Evolutionary conservation across 78 protist species (phyloP).

Genomic region (Anaeramoeba ignava): DNA sequence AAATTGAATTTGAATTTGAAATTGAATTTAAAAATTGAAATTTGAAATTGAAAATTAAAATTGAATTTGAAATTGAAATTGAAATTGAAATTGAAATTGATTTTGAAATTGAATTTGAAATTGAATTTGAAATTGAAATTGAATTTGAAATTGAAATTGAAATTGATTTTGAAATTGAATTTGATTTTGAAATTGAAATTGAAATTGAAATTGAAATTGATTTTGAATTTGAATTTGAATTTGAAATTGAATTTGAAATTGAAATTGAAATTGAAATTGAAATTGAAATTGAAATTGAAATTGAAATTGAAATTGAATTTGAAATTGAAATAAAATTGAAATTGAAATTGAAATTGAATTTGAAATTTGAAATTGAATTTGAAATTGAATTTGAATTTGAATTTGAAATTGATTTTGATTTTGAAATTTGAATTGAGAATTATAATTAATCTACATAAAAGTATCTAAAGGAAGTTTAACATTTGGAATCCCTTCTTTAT

Average conservation of each 20-base stretch:
- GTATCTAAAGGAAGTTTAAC: background rate
- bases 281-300: background rate
- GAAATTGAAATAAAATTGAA: background rate
- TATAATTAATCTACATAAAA: background rate
- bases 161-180: background rate
- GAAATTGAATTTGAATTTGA: background rate
- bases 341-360: background rate
- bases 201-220: background rate
- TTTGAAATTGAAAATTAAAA: too few relatives aligned
- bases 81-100: background rate
- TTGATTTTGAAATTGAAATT: background rate
- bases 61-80: background rate
- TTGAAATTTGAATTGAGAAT: background rate
- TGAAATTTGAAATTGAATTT: background rate
- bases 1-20: background rate
- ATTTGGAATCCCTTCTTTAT: background rate
- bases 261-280: background rate
- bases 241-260: background rate
- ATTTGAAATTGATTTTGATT: background rate
- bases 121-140: background rate
- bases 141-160: background rate
- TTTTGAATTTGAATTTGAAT: background rate
- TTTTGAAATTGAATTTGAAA: background rate
- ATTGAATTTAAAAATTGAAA: too few relatives aligned
- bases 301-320: background rate